Base-by-base conservation (phyloP, 140 eudicot genomes). In the Oenanthe javanica region DNA sequence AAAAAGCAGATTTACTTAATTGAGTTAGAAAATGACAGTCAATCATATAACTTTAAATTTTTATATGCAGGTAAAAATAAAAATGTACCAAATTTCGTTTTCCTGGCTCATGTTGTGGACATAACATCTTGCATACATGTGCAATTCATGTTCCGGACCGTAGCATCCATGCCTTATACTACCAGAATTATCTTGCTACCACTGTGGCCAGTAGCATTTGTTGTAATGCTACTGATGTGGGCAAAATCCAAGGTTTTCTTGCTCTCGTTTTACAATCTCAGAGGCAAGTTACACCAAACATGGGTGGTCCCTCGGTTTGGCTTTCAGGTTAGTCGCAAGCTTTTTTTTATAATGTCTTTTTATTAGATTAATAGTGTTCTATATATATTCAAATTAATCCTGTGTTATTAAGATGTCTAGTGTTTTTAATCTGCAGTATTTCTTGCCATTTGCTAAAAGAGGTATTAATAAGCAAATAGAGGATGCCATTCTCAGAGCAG, bases 231-330 rank as follows among this genome's bases (percentile, higher is more conserved):
- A 42, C 66, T 86, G 49, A 94, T 94, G 98, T 94, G 98, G 98
- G 93, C 91, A 5, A 85, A 79, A 83, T 86, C 98, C 31, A 94
- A 92, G 85, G 79, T 94, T n/a, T 94, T 94, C 89, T 85, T 87
- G 78, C 3, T 47, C 76, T 85, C 96, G 1, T 92, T 88, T 80
- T 94, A 94, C 85, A 67, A 88, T 75, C 91, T 94, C 48, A 87
- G 95, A 54, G 87, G 87, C 21, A 76, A 85, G 78, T 84, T 94
- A 78, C 97, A 94, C 83, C 94, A 92, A 76, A 90, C 97, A 19
- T 94, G 98, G 98, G 88, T 47, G 11, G 96, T 92, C 77, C 98
- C 97, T 48, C 90, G 98, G 5, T 92, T 89, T 36, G 98, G 98
- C 21, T 92, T 92, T 45, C 98, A 94, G 97, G 98, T 89, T 47